These are phyloP conservation scores for Naganishia sp. DNA, from an alignment of 1,284 basidiomycete genomes.

Conservation along the genomic window DNA sequence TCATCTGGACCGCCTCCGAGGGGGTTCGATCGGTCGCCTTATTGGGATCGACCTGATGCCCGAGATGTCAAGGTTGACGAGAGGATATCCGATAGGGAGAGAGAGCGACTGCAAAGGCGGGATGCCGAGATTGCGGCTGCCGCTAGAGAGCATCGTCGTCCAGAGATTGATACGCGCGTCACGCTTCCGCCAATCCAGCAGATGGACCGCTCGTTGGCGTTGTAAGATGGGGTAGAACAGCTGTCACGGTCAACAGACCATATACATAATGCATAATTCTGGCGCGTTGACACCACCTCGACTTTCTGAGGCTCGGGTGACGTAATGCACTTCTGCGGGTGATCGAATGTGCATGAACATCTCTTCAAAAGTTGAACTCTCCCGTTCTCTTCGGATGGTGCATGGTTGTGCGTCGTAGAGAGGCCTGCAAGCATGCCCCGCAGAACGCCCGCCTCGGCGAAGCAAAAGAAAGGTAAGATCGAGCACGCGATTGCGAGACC, in stretches of 20 bases:
- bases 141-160: slow-evolving; percentile 7
- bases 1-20: not conserved
- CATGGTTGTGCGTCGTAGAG: too few relatives aligned
- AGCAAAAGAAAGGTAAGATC: slow-evolving; percentile 62
- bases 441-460: slow-evolving; percentile 64
- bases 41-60: slow-evolving; percentile 20
- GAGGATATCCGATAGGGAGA: not conserved
- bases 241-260: too few relatives aligned
- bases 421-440: slow-evolving; percentile 43
- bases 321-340: not conserved
- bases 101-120: slow-evolving; percentile 1
- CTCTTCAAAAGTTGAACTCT: too few relatives aligned
- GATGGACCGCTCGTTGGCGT: slow-evolving; percentile 14
- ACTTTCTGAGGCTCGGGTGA: not conserved
- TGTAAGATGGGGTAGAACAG: not conserved
- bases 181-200: slow-evolving; percentile 20
- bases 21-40: not conserved
- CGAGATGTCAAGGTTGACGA: slow-evolving; percentile 13
- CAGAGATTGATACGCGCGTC: slow-evolving; percentile 18
- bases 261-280: too few relatives aligned
- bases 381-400: too few relatives aligned
- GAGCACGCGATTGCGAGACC: not conserved
- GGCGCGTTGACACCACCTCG: not conserved
- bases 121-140: not conserved
- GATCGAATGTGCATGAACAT: too few relatives aligned